These are phyloP conservation scores for Durusdinium trenchii DNA, from an alignment of 73 alveolate genomes.

Conservation along the genomic window DNA sequence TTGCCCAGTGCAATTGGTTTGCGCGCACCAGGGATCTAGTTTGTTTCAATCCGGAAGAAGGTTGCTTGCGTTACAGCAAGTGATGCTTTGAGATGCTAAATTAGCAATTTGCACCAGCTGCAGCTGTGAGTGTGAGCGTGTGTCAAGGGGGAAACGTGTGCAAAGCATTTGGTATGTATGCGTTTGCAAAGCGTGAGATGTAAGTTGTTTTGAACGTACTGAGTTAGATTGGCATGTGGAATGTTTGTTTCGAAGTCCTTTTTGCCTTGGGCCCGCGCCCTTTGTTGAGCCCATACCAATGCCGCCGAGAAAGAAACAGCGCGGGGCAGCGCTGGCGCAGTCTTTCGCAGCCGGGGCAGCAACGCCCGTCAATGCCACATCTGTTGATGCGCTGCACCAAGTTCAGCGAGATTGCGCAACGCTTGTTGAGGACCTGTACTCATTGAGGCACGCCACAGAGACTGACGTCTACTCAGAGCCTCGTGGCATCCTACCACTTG, in stretches of 20 bases:
- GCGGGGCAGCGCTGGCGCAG: background rate
- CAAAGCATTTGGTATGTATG: background rate
- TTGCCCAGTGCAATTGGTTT: no score
- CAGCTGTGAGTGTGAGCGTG: background rate
- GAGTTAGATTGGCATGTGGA: background rate
- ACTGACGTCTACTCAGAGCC: background rate
- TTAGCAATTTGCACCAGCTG: no score
- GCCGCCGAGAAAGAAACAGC: background rate
- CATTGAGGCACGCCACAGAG: background rate
- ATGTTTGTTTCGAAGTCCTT: background rate
- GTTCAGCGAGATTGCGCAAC: background rate
- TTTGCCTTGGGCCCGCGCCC: background rate
- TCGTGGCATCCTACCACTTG: background rate
- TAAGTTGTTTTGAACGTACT: background rate
- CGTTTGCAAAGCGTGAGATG: no score
- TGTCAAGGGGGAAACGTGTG: background rate
- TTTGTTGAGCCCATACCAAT: background rate
- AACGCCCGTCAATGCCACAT: background rate
- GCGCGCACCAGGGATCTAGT: no score
- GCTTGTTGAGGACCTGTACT: background rate
- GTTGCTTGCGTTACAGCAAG: no score
- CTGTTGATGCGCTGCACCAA: background rate
- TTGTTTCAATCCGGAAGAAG: no score
- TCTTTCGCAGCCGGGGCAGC: background rate
- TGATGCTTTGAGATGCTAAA: no score